phyloP scores from a whole-genome alignment of 2,329 filamentous ascomycete genomes.

The Fusarium virguliforme region DNA sequence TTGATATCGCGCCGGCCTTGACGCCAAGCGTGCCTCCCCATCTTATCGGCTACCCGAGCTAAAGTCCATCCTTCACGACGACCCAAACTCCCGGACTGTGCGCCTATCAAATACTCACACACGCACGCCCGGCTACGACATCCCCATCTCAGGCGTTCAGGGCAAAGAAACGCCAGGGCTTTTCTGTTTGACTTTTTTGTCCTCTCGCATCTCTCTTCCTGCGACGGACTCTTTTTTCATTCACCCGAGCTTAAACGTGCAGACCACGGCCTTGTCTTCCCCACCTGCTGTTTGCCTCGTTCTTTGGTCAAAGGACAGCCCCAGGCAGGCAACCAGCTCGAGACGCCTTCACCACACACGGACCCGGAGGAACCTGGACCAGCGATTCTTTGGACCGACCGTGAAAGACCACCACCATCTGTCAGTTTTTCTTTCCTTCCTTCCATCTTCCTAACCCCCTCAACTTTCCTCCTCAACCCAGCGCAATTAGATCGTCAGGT shows the following conservation, averaged over 20 bases:
- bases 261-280: conserved; percentile 20
- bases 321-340: conserved; percentile 37
- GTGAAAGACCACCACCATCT: conserved; percentile 32
- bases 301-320: conserved; percentile 31
- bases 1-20: conserved; percentile 9
- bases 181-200: conserved; percentile 34
- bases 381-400: conserved; percentile 37
- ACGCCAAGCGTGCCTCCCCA: conserved; percentile 12
- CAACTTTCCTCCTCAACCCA: conserved; percentile 20
- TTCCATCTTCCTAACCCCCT: conserved; percentile 15
- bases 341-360: conserved; percentile 37
- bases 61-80: conserved; percentile 23
- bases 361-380: conserved; percentile 39
- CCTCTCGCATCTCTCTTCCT: conserved; percentile 10
- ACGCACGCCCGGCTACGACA: conserved; percentile 9
- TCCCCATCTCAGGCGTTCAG: conserved; percentile 13
- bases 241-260: conserved; percentile 4
- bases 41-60: conserved; percentile 34
- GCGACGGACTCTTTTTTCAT: conserved; percentile 15
- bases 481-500: conserved; percentile 19
- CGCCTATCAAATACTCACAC: conserved; percentile 30
- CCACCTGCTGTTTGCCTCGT: conserved; percentile 27
- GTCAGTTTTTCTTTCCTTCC: conserved; percentile 39
- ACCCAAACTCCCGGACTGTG: conserved; percentile 31
- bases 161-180: conserved; percentile 21